These are phyloP conservation scores for Dryadomyces quercivorus DNA, from an alignment of 2,329 filamentous ascomycete genomes.

Conservation along the genomic window DNA sequence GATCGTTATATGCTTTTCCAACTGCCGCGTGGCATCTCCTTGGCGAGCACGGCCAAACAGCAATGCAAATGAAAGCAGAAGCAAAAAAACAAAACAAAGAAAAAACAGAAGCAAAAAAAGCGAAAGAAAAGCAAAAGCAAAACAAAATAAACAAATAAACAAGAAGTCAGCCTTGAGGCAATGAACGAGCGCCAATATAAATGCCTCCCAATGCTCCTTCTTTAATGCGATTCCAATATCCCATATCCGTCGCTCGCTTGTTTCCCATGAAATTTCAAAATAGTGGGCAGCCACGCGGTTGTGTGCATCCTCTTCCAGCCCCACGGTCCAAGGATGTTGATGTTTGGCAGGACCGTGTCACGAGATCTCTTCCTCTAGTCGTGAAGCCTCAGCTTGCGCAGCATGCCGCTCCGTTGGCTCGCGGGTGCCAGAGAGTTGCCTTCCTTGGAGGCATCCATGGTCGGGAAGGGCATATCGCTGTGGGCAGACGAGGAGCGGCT, in stretches of 20 bases:
- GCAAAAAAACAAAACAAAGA: too few species aligned
- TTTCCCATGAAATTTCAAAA: neutral
- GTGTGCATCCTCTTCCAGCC: neutral
- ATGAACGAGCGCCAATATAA: neutral
- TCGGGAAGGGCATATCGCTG: neutral
- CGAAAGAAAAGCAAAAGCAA: neutral
- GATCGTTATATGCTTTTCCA: neutral
- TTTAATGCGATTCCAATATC: neutral
- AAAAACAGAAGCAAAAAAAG: neutral
- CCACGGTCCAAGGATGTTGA: neutral
- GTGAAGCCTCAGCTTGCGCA: constrained; percentile 10
- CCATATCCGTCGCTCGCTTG: neutral
- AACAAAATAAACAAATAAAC: neutral
- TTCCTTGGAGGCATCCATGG: neutral
- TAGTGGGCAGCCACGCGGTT: too few species aligned
- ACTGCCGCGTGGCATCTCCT: neutral
- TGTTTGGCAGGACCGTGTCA: neutral
- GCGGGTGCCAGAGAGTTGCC: neutral
- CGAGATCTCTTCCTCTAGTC: neutral
- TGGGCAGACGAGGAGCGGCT: constrained; percentile 10
- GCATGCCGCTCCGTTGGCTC: neutral
- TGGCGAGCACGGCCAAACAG: neutral
- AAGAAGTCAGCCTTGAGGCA: neutral
- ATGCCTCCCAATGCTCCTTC: neutral
- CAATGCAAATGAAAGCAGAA: neutral